A percentile compares a stretch with the other conserved stretches of the same genome.
Conservation (phyloP, 2,329 filamentous ascomycete genomes). For the Endoconidiophora laricicola region DNA sequence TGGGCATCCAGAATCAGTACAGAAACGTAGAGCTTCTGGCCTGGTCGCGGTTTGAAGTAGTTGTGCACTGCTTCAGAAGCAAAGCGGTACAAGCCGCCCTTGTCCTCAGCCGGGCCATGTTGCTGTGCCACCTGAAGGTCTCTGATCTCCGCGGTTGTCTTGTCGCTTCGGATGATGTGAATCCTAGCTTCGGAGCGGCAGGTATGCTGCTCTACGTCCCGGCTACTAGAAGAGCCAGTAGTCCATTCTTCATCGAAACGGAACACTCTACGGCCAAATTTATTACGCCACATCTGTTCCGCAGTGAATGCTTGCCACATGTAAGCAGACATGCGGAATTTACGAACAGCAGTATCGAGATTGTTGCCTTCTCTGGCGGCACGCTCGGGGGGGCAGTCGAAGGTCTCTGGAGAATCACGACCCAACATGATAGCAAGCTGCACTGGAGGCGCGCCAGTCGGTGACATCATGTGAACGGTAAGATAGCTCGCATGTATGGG, state of each 20-base stretch:
- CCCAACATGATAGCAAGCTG: conserved; percentile 78
- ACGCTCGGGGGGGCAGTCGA: conserved; percentile 64
- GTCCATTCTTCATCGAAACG: conserved; percentile 94
- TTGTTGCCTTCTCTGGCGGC: conserved; percentile 66
- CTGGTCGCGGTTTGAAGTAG: conserved; percentile 56
- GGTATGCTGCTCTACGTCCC: conserved; percentile 51
- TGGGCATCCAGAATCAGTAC: conserved; percentile 75
- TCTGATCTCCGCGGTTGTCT: conserved; percentile 70
- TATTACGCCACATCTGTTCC: conserved; percentile 87
- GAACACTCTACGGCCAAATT: conserved; percentile 70
- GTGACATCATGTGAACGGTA: conserved; percentile 71
- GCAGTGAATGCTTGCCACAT: conserved; percentile 95
- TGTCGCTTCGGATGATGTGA: conserved; percentile 66
- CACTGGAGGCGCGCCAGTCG: conserved; percentile 62
- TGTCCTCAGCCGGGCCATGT: conserved; percentile 49
- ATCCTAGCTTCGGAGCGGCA: conserved; percentile 87
- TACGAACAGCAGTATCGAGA: conserved; percentile 63
- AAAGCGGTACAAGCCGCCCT: conserved; percentile 59
- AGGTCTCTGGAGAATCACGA: conserved; percentile 74
- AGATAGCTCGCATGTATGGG: conserved; percentile 64
- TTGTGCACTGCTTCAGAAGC: conserved; percentile 61
- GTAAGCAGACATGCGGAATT: conserved; percentile 90
- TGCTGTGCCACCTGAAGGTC: conserved; percentile 67
- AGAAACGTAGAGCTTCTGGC: conserved; percentile 78
- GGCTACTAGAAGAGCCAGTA: conserved; percentile 58